phyloP scores from a whole-genome alignment of 2,329 filamentous ascomycete species.

The Pseudogymnoascus sp. region DNA sequence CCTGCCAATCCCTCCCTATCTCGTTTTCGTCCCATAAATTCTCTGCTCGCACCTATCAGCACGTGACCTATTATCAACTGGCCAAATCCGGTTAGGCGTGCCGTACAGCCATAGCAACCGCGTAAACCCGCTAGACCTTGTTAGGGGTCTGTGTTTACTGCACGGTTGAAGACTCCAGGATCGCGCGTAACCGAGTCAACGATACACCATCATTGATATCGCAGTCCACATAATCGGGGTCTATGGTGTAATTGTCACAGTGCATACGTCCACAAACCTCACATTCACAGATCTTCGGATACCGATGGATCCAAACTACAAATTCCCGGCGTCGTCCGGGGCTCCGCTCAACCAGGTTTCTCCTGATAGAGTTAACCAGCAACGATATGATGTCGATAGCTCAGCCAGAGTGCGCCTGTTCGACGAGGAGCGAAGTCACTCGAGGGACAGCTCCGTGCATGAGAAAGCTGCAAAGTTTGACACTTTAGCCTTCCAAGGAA shows the following conservation, averaged over 20 bases:
- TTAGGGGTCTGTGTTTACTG: neutral
- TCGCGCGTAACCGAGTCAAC: constrained; percentile 2
- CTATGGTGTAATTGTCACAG: neutral
- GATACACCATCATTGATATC: neutral
- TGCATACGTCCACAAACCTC: neutral
- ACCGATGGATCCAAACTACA: constrained; percentile 39
- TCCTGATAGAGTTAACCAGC: constrained; percentile 56
- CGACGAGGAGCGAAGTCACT: constrained; percentile 20
- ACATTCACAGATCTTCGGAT: neutral
- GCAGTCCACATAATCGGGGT: constrained; percentile 1
- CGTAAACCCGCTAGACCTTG: neutral
- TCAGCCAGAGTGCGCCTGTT: constrained; percentile 12
- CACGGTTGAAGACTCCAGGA: neutral
- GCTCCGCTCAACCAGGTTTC: constrained; percentile 54
- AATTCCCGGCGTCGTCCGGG: constrained; percentile 47
- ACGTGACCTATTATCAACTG: neutral
- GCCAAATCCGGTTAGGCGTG: neutral
- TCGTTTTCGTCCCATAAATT: neutral
- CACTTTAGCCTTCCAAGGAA: constrained; percentile 49
- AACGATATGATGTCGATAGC: constrained; percentile 23
- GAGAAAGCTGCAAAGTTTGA: constrained; percentile 69
- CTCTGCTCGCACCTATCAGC: neutral
- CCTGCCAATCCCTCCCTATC: neutral
- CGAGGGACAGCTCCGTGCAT: constrained; percentile 54
- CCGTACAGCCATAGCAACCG: neutral